Base-by-base conservation (phyloP, 345 rosid species). In the Citrus sp. region DNA sequence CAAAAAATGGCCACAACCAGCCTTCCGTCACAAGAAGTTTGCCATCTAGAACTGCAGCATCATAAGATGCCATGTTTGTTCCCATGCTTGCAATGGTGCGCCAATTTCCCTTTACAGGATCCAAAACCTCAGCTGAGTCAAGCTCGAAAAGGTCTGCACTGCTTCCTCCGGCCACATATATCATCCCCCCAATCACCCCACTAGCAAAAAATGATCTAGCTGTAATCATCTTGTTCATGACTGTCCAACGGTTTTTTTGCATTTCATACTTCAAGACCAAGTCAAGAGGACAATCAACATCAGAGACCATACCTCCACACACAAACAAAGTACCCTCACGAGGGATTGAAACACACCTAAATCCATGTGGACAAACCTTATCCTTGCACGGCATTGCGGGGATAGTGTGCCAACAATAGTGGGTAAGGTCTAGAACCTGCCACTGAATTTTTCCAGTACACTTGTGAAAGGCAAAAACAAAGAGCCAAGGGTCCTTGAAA, bases 1-100 rank as follows among this genome's bases (percentile, higher is more conserved):
- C 92, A 67, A 84, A 84, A 78, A 94, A 94, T 3, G 98, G 98
- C 97, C 97, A 94, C 78, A 94, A 76, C 98, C 98, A 94, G 69
- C 98, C 98, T 87, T 92, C 97, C 0, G 98, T 92, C 13, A 94
- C 96, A 22, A 92, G 87, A 60, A 94, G 92, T 80, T 90, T 92
- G 56, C 98, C 97, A 27, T 90, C 84, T 24, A 92, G 87, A 77
- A 94, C 97, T 0, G 96, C 94, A 25, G 97, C 82, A 80, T 94
- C 94, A 61, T 91, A 94, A 16, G 96, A 88, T 27, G 94, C 91
- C 98, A 94, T 94, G 58, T 89, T 86, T 2, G 93, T 76, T 5
- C 91, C 91, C 98, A 92, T 94, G 80, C 78, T 87, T 6, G 94
- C 85, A 73, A 91, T 86, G 1, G 85, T 63, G 12, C 46, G 77